Percentiles rank a stretch among this genome's conserved stretches.
These are phyloP conservation scores for Sporobolomyces phaffii DNA, from an alignment of 768 basidiomycete species.

Conservation along the genomic window DNA sequence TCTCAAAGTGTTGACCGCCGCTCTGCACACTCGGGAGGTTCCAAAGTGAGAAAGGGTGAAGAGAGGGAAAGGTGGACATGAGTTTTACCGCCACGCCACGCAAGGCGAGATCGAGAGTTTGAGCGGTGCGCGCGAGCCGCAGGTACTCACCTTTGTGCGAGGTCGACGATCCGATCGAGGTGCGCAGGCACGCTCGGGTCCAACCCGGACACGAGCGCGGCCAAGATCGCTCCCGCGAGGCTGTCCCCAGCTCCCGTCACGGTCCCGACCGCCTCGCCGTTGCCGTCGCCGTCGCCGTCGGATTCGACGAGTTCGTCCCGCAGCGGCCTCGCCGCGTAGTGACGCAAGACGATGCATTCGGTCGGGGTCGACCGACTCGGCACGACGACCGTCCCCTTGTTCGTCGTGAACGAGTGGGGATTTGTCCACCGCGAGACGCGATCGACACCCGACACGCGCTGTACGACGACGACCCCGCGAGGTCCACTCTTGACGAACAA, in stretches of 20 bases:
- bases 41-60: background rate
- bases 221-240: constrained; percentile 75
- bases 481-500: constrained; percentile 79
- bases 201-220: constrained; percentile 45
- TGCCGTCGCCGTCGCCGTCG: too few species aligned
- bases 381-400: constrained; percentile 53
- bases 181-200: constrained; percentile 23
- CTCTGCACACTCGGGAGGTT: background rate
- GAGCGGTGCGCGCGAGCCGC: too few species aligned
- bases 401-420: constrained; percentile 22
- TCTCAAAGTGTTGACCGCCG: constrained; percentile 21
- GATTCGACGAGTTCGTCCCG: too few species aligned
- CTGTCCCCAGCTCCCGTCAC: constrained; percentile 92
- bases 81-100: too few species aligned
- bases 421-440: constrained; percentile 19
- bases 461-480: constrained; percentile 45
- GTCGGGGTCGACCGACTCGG: constrained; percentile 51
- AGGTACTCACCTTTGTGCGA: constrained; percentile 56
- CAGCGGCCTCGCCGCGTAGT: constrained; percentile 61
- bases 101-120: too few species aligned
- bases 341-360: constrained; percentile 60
- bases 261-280: constrained; percentile 53
- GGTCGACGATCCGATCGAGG: constrained; percentile 52
- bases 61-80: background rate
- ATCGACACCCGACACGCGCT: constrained; percentile 17